Conservation (phyloP, 345 rosid genomes). For the Eucalyptus viminalis region DNA sequence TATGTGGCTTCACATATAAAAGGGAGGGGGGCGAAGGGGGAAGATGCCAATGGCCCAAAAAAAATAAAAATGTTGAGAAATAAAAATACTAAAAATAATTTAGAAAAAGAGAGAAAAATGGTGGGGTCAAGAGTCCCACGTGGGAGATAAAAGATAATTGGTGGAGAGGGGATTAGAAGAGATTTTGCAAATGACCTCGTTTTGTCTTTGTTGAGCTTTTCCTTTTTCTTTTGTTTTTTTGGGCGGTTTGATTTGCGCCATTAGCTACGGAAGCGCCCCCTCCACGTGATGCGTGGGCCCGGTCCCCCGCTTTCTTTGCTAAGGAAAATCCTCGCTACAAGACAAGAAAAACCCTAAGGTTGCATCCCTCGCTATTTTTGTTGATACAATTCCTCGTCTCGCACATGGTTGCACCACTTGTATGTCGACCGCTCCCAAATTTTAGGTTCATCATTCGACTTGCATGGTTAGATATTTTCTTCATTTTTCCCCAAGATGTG, state of each 20-base stretch:
- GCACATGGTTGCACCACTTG: neutral
- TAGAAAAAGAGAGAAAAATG: neutral
- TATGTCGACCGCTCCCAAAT: neutral
- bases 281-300: constrained; percentile 68
- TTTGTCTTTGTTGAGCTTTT: neutral
- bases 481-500: neutral
- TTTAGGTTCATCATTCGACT: neutral
- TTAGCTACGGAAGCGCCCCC: neutral
- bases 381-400: neutral
- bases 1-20: neutral
- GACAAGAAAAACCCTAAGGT: neutral
- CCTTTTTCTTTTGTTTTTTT: constrained; percentile 25
- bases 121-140: constrained; percentile 66
- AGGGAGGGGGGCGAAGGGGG: neutral
- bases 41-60: neutral
- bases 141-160: constrained; percentile 81
- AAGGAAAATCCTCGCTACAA: neutral
- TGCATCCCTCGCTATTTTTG: neutral
- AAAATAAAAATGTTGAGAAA: neutral
- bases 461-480: neutral
- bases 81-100: neutral
- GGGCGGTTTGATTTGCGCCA: neutral
- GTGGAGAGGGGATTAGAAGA: constrained; percentile 71
- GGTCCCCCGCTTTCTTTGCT: neutral
- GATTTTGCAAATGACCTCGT: constrained; percentile 37